Conservation (phyloP, 108 stramenopile species). For the Nannochloropsis gaditana region DNA sequence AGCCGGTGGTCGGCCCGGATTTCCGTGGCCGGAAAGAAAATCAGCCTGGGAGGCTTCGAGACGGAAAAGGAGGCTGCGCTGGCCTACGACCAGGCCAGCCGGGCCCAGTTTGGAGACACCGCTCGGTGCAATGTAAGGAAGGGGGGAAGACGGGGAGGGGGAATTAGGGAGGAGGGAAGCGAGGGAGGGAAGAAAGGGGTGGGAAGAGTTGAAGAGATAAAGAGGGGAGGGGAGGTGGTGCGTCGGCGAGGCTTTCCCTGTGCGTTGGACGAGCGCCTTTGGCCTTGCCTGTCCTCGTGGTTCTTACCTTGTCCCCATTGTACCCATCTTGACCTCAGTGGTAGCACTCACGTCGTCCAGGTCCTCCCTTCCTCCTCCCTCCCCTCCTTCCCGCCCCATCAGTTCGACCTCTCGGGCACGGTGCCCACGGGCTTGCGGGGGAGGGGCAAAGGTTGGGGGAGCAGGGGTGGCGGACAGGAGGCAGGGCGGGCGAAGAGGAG, state of each 20-base stretch:
- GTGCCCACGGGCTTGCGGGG: background rate
- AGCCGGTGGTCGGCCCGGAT: conserved; percentile 44
- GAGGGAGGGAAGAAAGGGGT: background rate
- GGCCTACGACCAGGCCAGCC: conserved; percentile 36
- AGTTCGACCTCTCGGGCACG: background rate
- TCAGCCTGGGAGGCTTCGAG: conserved; percentile 39
- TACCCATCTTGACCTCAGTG: no score
- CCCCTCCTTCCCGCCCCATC: background rate
- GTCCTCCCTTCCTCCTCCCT: background rate
- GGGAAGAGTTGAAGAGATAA: background rate
- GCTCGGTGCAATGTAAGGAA: conserved; percentile 36
- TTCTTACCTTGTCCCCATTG: no score
- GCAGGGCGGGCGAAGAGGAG: background rate
- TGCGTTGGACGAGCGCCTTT: no score
- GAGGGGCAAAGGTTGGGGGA: background rate
- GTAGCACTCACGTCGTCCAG: background rate
- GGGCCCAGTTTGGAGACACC: conserved; percentile 30
- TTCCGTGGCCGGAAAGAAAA: conserved; percentile 41
- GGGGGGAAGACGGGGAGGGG: conserved; percentile 28
- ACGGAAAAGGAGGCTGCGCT: conserved; percentile 38
- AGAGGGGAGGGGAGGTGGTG: no score
- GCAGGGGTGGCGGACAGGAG: background rate
- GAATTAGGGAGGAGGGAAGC: background rate
- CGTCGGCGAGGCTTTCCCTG: no score
- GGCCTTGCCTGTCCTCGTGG: no score